Base-by-base conservation (phyloP, 495 filamentous ascomycete genomes). In the Venustampulla echinocandica region DNA sequence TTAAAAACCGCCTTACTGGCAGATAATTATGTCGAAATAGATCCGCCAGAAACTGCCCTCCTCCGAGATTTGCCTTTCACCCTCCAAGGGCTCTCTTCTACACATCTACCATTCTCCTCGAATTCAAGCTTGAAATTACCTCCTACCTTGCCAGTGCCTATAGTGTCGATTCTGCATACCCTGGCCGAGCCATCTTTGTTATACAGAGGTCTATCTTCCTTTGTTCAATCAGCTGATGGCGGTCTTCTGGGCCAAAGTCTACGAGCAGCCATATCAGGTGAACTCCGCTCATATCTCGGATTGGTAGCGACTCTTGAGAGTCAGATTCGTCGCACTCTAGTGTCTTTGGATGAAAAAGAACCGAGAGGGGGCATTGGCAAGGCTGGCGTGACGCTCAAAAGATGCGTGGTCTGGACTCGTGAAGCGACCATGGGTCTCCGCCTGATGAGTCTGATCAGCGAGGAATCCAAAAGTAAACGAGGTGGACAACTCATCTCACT, bases 381-480 rank as follows among this genome's bases (percentile, higher is more conserved):
- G 54, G 85, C 84, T 6, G 87, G 87, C n/a, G 90, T 99, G 19
- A 97, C 92, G 0, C 68, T 99, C 38, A 97, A 96, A 58, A 74
- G 93, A 47, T 99, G 92, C 59, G 84, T 97, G 15, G 81, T 99
- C 13, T 99, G 93, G 93, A 96, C 89, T 4, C 79, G 90, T 51
- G 93, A 97, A 63, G 87, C 93, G 4, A 96, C 93, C 3, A 93
- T 97, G 86, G 92, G 89, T 0, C 66, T 99, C 53, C 84, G 93
- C 14, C 69, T 99, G 42, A 89, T 99, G 87, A 90, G 84, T 51
- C 54, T 94, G 47, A 94, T 97, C 57, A 89, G 89, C 0, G 90
- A 97, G 59, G 82, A 95, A 64, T 82, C 88, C 35, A 82, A 80
- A 49, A 83, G 80, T 54, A 86, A 84, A 58, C 93, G 85, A 53